A percentile compares a stretch with the other conserved stretches of the same genome.
Conservation (phyloP, 1,139 yeast genomes). For the Protomyces gravidus region DNA sequence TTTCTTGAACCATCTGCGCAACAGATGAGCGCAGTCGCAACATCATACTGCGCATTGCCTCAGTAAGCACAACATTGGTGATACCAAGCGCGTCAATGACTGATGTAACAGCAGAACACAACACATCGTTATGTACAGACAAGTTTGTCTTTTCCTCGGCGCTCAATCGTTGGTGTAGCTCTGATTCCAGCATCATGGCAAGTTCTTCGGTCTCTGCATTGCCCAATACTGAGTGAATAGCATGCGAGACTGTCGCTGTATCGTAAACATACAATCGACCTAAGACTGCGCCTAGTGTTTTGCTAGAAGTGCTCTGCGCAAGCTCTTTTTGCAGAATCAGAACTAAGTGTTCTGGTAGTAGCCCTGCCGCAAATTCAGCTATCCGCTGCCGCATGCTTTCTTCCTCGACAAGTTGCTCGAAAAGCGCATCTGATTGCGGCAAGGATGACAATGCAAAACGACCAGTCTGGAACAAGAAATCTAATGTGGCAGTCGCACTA, state of each 20-base stretch:
- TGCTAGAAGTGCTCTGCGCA: not conserved
- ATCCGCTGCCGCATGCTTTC: not conserved
- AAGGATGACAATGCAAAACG: conserved; percentile 1
- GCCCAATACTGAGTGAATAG: not conserved
- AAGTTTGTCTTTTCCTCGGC: not conserved
- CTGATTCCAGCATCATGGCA: not conserved
- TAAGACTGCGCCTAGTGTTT: not conserved
- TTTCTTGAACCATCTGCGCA: not conserved
- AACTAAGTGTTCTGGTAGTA: conserved; percentile 5
- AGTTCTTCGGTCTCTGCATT: not conserved
- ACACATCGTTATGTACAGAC: conserved; percentile 8
- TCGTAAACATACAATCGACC: conserved; percentile 1
- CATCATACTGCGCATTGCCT: not conserved
- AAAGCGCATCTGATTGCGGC: not conserved
- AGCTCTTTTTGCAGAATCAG: not conserved
- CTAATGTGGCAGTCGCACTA: conserved; percentile 4
- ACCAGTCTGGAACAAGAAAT: conserved; percentile 7
- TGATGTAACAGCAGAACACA: conserved; percentile 3
- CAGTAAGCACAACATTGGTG: conserved; percentile 5
- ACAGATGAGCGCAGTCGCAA: not conserved
- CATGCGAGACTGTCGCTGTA: conserved; percentile 4
- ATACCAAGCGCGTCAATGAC: conserved; percentile 16
- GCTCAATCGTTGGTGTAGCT: conserved; percentile 5
- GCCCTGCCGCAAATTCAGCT: conserved; percentile 1
- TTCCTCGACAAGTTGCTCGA: not conserved